These are phyloP conservation scores for Chrysochromulina parva DNA, from an alignment of 78 protist genomes.

Conservation along the genomic window DNA sequence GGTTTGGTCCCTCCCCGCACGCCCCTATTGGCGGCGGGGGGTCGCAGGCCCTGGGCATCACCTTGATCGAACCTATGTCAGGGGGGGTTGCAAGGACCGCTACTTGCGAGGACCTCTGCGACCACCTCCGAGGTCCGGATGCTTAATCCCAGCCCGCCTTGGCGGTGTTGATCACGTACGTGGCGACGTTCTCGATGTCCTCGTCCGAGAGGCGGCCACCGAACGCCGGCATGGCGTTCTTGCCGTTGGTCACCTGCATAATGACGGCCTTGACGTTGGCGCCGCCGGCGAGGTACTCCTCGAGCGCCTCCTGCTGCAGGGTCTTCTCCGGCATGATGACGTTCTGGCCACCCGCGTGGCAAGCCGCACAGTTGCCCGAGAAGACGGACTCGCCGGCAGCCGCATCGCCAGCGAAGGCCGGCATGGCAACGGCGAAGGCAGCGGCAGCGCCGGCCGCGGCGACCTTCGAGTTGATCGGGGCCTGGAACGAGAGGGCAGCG, in stretches of 20 bases:
- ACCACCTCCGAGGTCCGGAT: no score
- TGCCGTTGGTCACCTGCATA: slow-evolving; percentile 46
- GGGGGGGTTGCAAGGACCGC: no score
- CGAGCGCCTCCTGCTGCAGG: slow-evolving; percentile 41
- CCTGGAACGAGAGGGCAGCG: no score
- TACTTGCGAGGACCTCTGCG: no score
- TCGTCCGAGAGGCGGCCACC: slow-evolving; percentile 56
- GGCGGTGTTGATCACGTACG: neutral
- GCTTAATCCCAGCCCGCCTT: neutral
- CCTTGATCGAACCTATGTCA: no score
- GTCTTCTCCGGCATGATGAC: slow-evolving; percentile 46
- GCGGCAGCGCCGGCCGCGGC: slow-evolving; percentile 26
- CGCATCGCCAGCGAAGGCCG: slow-evolving; percentile 41
- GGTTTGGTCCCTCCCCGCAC: no score
- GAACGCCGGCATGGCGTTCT: slow-evolving; percentile 59
- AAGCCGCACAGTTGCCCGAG: slow-evolving; percentile 53
- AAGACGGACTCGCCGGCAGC: slow-evolving; percentile 22
- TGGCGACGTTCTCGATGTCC: slow-evolving; percentile 34
- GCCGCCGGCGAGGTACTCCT: slow-evolving; percentile 53
- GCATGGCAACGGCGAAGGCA: neutral
- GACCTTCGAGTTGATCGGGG: no score
- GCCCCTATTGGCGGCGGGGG: no score
- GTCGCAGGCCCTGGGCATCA: no score
- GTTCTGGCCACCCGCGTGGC: slow-evolving; percentile 61
- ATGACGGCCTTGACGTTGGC: slow-evolving; percentile 27